A percentile compares a stretch with the other conserved stretches of the same genome.
Conservation (phyloP, 306 rosid species). For the Carpinus fangiana region DNA sequence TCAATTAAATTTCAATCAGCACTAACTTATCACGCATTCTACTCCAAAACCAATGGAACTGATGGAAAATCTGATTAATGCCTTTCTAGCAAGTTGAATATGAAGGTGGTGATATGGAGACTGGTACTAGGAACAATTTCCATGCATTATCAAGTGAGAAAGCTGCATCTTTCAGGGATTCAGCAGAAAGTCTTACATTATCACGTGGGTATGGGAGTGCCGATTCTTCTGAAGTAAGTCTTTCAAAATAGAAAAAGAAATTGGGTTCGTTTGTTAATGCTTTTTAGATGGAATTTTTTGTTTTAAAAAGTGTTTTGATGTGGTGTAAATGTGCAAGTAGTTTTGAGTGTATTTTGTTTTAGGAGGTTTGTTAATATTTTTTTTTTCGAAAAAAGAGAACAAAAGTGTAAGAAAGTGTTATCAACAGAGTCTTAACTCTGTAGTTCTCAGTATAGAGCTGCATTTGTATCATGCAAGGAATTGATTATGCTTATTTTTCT, state of each 20-base stretch:
- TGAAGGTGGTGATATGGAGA: background rate
- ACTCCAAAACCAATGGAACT: background rate
- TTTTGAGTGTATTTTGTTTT: no score
- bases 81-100: constrained; percentile 30
- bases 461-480: background rate
- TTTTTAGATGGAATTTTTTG: no score
- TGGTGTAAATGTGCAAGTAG: no score
- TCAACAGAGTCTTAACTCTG: background rate
- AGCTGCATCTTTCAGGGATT: background rate
- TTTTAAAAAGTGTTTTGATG: no score
- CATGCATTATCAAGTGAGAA: constrained; percentile 8
- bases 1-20: background rate
- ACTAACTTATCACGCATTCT: background rate
- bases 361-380: no score
- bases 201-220: no score
- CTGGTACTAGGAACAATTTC: constrained; percentile 3
- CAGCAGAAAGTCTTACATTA: no score
- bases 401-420: no score
- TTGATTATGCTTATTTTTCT: background rate
- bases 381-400: no score
- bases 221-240: background rate
- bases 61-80: background rate
- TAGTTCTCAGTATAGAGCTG: background rate
- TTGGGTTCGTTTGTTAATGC: no score
- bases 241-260: background rate